phyloP scores from a whole-genome alignment of 768 basidiomycete species.

The Cyclocybe aegerita region DNA sequence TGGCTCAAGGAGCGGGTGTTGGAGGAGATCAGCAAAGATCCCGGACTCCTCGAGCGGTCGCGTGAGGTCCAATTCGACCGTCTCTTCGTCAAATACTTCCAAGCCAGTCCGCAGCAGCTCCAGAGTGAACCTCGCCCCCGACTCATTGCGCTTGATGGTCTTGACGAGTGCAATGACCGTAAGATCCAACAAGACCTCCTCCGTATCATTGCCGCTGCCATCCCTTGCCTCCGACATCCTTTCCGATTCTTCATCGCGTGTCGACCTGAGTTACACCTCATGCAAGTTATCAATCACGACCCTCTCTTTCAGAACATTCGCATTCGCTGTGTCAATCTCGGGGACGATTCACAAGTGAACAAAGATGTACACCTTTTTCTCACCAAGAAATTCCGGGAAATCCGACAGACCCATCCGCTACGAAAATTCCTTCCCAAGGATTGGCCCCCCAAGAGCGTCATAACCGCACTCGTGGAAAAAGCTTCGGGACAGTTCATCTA shows the following conservation, averaged over 20 bases:
- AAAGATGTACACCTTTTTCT: conserved; percentile 10
- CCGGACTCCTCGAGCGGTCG: conserved; percentile 4
- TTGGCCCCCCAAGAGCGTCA: conserved; percentile 5
- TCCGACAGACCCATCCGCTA: conserved; percentile 9
- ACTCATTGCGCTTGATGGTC: conserved; percentile 17
- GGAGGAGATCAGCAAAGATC: conserved; percentile 8
- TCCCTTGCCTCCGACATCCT: background rate
- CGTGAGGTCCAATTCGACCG: conserved; percentile 8
- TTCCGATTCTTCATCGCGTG: conserved; percentile 16
- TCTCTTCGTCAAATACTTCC: conserved; percentile 7
- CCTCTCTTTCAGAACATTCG: background rate
- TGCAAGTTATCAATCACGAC: conserved; percentile 5
- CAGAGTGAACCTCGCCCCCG: background rate
- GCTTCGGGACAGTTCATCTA: conserved; percentile 18
- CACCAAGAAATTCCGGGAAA: conserved; percentile 7
- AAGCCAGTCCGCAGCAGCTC: background rate
- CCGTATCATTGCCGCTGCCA: background rate
- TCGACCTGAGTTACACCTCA: conserved; percentile 14
- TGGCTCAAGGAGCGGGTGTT: conserved; percentile 3
- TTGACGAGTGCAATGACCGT: conserved; percentile 14
- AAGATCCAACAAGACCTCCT: conserved; percentile 9
- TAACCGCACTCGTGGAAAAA: conserved; percentile 3
- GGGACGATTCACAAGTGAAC: conserved; percentile 9
- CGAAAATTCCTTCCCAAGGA: background rate
- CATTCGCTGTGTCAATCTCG: background rate